Evolutionary conservation across 768 basidiomycete species (phyloP), one percentile per base, ranked within the genome.

Genomic region (Infundibulicybe gibba): DNA sequence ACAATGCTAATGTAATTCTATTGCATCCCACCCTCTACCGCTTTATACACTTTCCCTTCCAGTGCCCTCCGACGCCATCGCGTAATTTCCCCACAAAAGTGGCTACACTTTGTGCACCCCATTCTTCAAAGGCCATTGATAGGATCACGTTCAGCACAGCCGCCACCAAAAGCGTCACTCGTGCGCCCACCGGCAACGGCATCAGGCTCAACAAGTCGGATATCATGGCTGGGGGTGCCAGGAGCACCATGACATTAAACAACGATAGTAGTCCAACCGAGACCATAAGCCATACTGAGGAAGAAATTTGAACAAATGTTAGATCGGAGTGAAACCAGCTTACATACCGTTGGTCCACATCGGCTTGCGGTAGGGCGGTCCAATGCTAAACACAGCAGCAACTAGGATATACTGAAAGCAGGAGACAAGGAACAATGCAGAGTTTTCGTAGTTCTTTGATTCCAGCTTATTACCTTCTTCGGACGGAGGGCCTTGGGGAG

Each of bases 341-440:
- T 38, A 61, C 82, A 47, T 60, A 94, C 94, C 81, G 60, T 99
- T 99, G 13, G 94, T 90, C 81, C 88, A 93, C 77, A 98, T 90
- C 19, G 93, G 79, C 65, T 90, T 88, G 42, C 97, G 81, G 65
- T 95, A 99, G 3, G 97, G 97, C 3, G 94, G 94, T 0, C 97
- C 97, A 54, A 98, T 97, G 62, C 91, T 95, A 70, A 98, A 99
- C 0, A 98, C 93, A 0, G 87, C 95, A 11, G 95, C 97, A 6
- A 97, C 90, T 41, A 98, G 73, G 58, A 98, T 91, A 64, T 99
- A 99, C 68, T 99, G 97, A 82, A 98, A 98, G 51, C 93, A 97
- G 9, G 97, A 97, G 38, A 97, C 73, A 53, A 97, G 66, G 70
- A 99, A 99, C 47, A 99, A 66, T 21, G 79, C 82, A 5, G 97